Evolutionary conservation across 169 alveolate genomes (phyloP).

Genomic region (Plasmodium vivax): DNA sequence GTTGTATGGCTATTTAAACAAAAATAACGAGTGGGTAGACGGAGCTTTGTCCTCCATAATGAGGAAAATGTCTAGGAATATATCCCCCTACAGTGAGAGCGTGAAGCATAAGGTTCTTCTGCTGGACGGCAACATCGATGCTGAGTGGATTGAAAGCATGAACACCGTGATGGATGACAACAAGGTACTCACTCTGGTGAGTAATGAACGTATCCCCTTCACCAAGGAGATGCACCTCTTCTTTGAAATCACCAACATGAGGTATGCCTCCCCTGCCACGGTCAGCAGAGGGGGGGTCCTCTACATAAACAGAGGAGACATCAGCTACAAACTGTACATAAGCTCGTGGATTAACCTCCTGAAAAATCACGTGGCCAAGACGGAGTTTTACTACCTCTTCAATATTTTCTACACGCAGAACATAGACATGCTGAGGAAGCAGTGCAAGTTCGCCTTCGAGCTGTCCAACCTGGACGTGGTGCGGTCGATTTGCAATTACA

Average conservation of each 20-base stretch:
- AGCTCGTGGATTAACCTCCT: conserved; percentile 93
- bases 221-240: conserved; percentile 95
- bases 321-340: conserved; percentile 94
- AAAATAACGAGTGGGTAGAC: conserved; percentile 97
- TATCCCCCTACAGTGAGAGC: conserved; percentile 89
- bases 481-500: conserved; percentile 87
- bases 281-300: conserved; percentile 98
- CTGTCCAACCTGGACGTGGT: conserved; percentile 91
- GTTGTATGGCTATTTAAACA: conserved; percentile 94
- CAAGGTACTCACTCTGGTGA: conserved; percentile 94
- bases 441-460: conserved; percentile 88
- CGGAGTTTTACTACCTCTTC: conserved; percentile 90
- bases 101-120: conserved; percentile 92
- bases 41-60: conserved; percentile 96
- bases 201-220: conserved; percentile 96
- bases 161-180: conserved; percentile 98
- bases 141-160: conserved; percentile 98
- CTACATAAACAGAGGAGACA: conserved; percentile 95
- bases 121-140: conserved; percentile 98
- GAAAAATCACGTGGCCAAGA: conserved; percentile 90
- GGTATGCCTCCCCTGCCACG: conserved; percentile 98
- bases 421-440: conserved; percentile 79
- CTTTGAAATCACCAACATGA: conserved; percentile 94
- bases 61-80: conserved; percentile 94
- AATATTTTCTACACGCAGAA: conserved; percentile 87